These are phyloP conservation scores for Leccinum disarticulatum DNA, from an alignment of 768 basidiomycete species.

Conservation along the genomic window DNA sequence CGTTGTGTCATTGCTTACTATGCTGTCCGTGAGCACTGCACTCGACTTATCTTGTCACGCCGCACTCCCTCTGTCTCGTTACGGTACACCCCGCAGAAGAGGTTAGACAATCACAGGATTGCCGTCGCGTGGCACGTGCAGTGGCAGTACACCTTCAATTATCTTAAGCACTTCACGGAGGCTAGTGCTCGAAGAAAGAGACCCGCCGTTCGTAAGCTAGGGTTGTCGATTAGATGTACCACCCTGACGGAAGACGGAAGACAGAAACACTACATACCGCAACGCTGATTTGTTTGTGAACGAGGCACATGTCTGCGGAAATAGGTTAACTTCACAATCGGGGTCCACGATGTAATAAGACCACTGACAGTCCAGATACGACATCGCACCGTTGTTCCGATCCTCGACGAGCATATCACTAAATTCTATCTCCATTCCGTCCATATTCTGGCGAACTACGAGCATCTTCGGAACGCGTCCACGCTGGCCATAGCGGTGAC, in stretches of 20 bases:
- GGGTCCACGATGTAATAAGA: background rate
- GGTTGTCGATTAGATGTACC: slow-evolving; percentile 3
- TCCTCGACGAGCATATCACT: slow-evolving; percentile 98
- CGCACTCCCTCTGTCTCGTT: no score
- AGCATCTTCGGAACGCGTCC: slow-evolving; percentile 58
- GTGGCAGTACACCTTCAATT: no score
- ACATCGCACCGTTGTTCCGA: slow-evolving; percentile 92
- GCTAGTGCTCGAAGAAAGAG: slow-evolving; percentile 21
- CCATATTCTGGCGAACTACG: slow-evolving; percentile 89
- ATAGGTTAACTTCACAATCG: background rate
- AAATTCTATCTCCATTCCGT: slow-evolving; percentile 92
- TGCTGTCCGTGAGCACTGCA: no score
- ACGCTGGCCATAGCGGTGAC: slow-evolving; percentile 57
- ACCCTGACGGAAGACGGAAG: background rate
- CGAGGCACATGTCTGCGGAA: slow-evolving; percentile 31
- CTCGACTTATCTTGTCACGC: no score
- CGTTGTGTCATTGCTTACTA: no score
- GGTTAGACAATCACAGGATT: no score
- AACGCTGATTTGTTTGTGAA: slow-evolving; percentile 33
- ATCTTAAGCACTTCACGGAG: slow-evolving; percentile 15
- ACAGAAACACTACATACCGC: slow-evolving; percentile 21
- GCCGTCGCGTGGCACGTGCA: no score
- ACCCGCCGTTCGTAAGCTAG: slow-evolving; percentile 34
- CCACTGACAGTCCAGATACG: slow-evolving; percentile 82
- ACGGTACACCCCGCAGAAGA: no score